phyloP scores from a whole-genome alignment of 352 stramenopile genomes.

The Pilasporangium apinafurcum region DNA sequence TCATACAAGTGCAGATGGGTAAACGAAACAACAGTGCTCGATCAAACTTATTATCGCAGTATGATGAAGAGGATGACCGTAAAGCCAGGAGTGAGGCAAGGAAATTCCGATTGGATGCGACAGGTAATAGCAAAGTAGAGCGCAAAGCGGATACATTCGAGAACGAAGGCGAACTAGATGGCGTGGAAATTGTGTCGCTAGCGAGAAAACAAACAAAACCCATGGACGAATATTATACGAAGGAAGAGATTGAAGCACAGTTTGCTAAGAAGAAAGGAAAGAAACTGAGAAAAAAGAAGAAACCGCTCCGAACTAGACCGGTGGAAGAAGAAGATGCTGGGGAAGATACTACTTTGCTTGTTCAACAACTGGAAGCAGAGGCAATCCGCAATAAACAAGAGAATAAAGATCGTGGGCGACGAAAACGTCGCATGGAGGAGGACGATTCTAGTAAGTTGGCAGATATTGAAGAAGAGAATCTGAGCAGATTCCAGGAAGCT shows the following conservation, averaged over 20 bases:
- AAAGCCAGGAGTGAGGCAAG: constrained; percentile 20
- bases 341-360: constrained; percentile 18
- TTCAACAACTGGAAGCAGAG: constrained; percentile 66
- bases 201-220: constrained; percentile 39
- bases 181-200: constrained; percentile 52
- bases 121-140: constrained; percentile 12
- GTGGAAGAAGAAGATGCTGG: constrained; percentile 33
- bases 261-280: constrained; percentile 81
- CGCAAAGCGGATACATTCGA: neutral
- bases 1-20: constrained; percentile 87
- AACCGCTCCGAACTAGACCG: constrained; percentile 16
- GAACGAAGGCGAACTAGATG: constrained; percentile 24
- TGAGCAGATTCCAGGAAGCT: constrained; percentile 66
- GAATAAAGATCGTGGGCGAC: constrained; percentile 50
- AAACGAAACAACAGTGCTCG: constrained; percentile 10
- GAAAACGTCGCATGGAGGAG: constrained; percentile 20
- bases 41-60: constrained; percentile 72
- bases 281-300: constrained; percentile 73
- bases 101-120: constrained; percentile 56
- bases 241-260: constrained; percentile 77
- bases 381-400: constrained; percentile 19
- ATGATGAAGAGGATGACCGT: constrained; percentile 81
- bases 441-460: constrained; percentile 15
- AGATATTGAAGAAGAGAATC: constrained; percentile 26
- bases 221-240: constrained; percentile 78